Evolutionary conservation across 1,139 yeast species (phyloP).

Genomic region (Taphrina pruni): DNA sequence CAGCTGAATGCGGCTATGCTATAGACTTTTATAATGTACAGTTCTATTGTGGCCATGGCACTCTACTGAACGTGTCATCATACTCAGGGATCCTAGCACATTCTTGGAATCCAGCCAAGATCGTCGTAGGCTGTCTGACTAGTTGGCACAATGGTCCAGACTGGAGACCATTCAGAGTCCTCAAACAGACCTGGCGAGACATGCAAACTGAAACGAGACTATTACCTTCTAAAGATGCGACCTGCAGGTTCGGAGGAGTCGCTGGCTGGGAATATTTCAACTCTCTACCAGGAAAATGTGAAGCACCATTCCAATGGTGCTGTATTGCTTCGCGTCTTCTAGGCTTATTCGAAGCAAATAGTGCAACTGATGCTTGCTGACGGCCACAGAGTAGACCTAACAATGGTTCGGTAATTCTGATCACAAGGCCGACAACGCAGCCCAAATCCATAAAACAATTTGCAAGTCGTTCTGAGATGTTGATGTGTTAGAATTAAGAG

Average conservation of each 20-base stretch:
- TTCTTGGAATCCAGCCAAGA: constrained; percentile 15
- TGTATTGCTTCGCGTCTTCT: constrained; percentile 18
- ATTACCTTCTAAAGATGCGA: neutral
- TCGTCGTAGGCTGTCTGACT: constrained; percentile 31
- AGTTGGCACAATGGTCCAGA: constrained; percentile 21
- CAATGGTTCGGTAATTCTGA: no score
- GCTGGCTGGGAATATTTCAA: constrained; percentile 38
- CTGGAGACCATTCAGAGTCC: constrained; percentile 26
- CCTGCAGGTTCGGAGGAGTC: constrained; percentile 16
- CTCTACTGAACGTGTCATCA: constrained; percentile 1
- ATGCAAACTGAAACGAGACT: constrained; percentile 14
- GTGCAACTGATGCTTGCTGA: no score
- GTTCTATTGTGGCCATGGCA: constrained; percentile 22
- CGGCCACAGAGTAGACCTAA: no score
- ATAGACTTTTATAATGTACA: constrained; percentile 34
- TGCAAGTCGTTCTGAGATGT: no score
- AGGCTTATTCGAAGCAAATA: neutral
- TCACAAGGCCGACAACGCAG: no score
- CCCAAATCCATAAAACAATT: no score
- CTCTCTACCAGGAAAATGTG: constrained; percentile 11
- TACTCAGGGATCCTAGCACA: constrained; percentile 15
- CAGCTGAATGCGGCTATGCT: constrained; percentile 7
- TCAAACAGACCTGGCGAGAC: constrained; percentile 3
- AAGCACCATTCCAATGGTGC: constrained; percentile 29
- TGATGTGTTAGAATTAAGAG: no score